Evolutionary conservation across 257 asterid genomes (phyloP), one percentile per base, ranked within the genome.

Genomic region (Haberlea rhodopensis): DNA sequence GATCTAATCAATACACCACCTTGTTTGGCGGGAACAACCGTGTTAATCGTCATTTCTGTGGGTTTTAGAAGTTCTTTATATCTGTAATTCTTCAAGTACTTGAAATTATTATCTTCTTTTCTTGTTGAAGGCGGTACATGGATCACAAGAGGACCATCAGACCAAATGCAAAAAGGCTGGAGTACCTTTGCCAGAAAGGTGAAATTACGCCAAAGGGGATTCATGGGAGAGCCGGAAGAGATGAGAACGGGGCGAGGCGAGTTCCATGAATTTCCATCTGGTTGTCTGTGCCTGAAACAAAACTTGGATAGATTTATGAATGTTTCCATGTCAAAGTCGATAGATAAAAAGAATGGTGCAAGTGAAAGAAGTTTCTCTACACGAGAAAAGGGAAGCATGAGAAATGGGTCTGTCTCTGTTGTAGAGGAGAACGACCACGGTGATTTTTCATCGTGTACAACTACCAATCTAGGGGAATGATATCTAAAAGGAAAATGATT

Each of bases 201-300:
- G 34, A 92, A 84, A 76, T 82, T 89, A 57, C 84, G 90, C 80
- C 98, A 92, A 78, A 80, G 91, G 73, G 99, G 96, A 48, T 92
- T 92, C 89, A 80, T 92, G 88, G 99, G 99, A 67, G 99, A 92
- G 66, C 97, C 97, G 1, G 96, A 89, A 23, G 97, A 92, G 89
- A 80, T 81, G 75, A 85, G 71, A 75, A 89, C 90, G 0, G 99
- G 99, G 49, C 81, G 95, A 62, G 97, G 98, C 2, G 99, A 92
- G 75, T 89, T 89, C 71, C 94, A 92, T 5, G 99, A 92, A 71
- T 89, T 76, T 58, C 99, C 97, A 29, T 76, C 91, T 16, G 63
- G 94, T 1, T 92, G 99, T 80, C 82, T 92, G 65, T 92, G 97
- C 79, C 81, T 60, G 54, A 87, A 77, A 70, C 88, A 53, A 70